Percentiles rank a stretch among this genome's conserved stretches.
Evolutionary conservation across 306 rosid species (phyloP).

Genomic region (Vachellia pachyceras): DNA sequence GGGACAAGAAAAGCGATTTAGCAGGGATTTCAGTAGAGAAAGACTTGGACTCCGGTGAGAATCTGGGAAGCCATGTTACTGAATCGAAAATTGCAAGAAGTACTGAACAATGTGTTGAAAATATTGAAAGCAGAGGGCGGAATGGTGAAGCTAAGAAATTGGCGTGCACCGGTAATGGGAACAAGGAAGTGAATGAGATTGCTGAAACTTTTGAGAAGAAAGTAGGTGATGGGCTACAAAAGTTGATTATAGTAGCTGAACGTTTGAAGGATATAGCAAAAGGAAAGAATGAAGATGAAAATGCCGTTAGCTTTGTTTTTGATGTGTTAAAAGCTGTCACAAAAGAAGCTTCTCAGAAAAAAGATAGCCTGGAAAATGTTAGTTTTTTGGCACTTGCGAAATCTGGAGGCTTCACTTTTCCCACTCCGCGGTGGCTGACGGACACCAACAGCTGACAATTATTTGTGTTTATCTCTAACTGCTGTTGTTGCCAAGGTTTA

Average conservation of each 20-base stretch:
- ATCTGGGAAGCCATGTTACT: neutral
- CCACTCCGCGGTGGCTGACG: slow-evolving; percentile 44
- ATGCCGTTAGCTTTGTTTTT: neutral
- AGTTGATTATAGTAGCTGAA: neutral
- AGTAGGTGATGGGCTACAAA: neutral
- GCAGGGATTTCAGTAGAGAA: neutral
- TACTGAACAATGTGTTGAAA: neutral
- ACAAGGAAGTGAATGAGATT: neutral
- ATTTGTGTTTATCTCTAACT: neutral
- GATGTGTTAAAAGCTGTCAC: slow-evolving; percentile 38
- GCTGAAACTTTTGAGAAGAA: neutral
- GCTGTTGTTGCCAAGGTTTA: neutral
- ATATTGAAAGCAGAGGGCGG: neutral
- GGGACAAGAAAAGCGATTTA: neutral
- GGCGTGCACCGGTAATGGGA: neutral
- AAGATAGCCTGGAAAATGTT: neutral
- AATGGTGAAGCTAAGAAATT: neutral
- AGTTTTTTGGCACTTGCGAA: slow-evolving; percentile 31
- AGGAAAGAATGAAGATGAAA: neutral
- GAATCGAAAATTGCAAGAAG: neutral
- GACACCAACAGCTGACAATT: neutral
- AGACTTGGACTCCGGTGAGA: neutral
- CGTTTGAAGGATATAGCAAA: neutral
- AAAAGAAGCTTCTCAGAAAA: neutral
- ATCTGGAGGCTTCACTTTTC: slow-evolving; percentile 47